Percentiles rank a stretch among this genome's conserved stretches.
phyloP scores from a whole-genome alignment of 192 early-diverging fungal species.

The Coemansia sp. region DNA sequence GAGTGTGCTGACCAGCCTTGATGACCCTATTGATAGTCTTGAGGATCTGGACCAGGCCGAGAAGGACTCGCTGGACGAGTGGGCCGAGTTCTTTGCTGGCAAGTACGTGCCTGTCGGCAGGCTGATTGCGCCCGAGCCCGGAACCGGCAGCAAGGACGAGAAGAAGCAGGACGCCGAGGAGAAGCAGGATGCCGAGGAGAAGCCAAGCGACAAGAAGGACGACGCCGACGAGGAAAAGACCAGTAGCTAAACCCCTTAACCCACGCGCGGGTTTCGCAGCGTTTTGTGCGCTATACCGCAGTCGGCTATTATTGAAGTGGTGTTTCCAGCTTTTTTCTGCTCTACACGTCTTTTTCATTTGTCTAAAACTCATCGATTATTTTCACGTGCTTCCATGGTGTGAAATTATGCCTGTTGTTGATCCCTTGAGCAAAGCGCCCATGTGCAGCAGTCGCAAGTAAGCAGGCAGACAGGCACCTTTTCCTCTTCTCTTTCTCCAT shows the following conservation, averaged over 20 bases:
- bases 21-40: slow-evolving; percentile 79
- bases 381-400: too few species aligned
- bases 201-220: background rate
- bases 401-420: too few species aligned
- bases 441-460: too few species aligned
- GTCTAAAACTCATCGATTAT: too few species aligned
- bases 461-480: background rate
- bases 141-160: background rate
- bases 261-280: background rate
- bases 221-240: slow-evolving; percentile 5
- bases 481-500: background rate
- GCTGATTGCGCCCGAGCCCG: slow-evolving; percentile 54
- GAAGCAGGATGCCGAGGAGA: slow-evolving; percentile 1
- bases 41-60: slow-evolving; percentile 76
- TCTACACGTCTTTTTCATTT: too few species aligned
- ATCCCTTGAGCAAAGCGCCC: too few species aligned
- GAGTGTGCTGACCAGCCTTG: slow-evolving; percentile 66
- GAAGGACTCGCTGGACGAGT: slow-evolving; percentile 71
- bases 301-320: too few species aligned
- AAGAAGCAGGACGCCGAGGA: slow-evolving; percentile 1
- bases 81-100: slow-evolving; percentile 74
- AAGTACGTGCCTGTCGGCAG: slow-evolving; percentile 80
- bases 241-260: background rate
- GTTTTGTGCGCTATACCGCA: too few species aligned
- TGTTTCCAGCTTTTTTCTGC: too few species aligned